Evolutionary conservation across 176 grass and related monocot genomes (phyloP).

Genomic region (Avena insularis): DNA sequence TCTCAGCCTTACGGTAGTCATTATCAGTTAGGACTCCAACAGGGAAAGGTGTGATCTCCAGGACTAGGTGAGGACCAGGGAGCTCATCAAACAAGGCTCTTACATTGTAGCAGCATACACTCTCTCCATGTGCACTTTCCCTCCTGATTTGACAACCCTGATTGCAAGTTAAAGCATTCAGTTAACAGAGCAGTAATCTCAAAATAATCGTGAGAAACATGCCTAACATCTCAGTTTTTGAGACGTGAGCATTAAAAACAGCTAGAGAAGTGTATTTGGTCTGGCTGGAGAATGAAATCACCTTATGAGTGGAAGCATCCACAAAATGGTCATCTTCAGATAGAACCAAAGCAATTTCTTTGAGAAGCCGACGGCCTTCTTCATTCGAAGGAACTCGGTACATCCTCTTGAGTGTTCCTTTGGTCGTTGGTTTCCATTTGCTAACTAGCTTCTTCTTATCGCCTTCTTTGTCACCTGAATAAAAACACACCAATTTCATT

Average conservation of each 20-base stretch:
- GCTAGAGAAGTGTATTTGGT: not conserved
- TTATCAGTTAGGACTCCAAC: conserved; percentile 78
- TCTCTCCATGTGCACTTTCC: conserved; percentile 95
- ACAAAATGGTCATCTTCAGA: conserved; percentile 96
- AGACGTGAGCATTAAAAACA: conserved; percentile 4
- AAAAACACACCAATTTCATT: conserved; percentile 21
- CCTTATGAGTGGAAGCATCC: conserved; percentile 90
- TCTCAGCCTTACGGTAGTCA: conserved; percentile 90
- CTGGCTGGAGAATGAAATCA: conserved; percentile 39
- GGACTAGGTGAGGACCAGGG: conserved; percentile 78
- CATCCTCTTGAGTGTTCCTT: conserved; percentile 93
- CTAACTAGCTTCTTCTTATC: conserved; percentile 73
- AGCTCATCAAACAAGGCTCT: conserved; percentile 97
- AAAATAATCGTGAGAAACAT: conserved; percentile 23
- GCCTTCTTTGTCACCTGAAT: conserved; percentile 68
- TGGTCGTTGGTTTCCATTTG: conserved; percentile 93
- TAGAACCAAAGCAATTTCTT: conserved; percentile 82
- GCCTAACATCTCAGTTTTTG: not conserved
- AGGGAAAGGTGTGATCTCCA: conserved; percentile 96
- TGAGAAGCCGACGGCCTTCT: conserved; percentile 80
- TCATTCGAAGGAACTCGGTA: conserved; percentile 85
- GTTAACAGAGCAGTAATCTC: conserved; percentile 28
- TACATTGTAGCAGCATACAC: conserved; percentile 94
- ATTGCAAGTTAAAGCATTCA: conserved; percentile 33
- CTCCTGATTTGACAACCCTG: conserved; percentile 98